Conservation (phyloP, 2,329 filamentous ascomycete species). For the Arthrinium phaeospermum region DNA sequence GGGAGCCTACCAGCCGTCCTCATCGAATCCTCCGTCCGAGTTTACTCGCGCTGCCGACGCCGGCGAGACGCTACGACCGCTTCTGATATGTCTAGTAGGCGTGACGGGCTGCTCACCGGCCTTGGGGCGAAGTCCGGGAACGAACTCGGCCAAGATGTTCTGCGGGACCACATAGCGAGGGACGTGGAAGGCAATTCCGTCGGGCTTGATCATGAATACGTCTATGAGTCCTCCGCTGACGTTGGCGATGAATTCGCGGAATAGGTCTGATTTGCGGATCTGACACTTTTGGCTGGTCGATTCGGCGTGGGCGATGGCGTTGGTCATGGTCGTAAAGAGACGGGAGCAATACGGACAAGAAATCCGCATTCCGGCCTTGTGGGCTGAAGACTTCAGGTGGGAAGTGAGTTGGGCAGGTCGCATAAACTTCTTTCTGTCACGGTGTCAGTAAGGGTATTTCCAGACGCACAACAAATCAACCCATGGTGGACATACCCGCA, state of each 20-base stretch:
- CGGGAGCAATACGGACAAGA: slow-evolving; percentile 53
- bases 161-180: background rate
- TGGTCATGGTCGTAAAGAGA: slow-evolving; percentile 47
- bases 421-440: slow-evolving; percentile 48
- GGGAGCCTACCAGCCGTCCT: background rate
- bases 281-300: slow-evolving; percentile 47
- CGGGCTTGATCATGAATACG: slow-evolving; percentile 25
- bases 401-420: slow-evolving; percentile 37
- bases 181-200: background rate
- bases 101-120: background rate
- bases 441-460: slow-evolving; percentile 25
- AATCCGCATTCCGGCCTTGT: slow-evolving; percentile 41
- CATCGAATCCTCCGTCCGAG: background rate
- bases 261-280: slow-evolving; percentile 49
- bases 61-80: background rate
- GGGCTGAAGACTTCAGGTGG: slow-evolving; percentile 53
- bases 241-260: slow-evolving; percentile 43
- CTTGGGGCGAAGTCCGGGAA: background rate
- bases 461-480: background rate
- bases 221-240: slow-evolving; percentile 47
- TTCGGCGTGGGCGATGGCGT: slow-evolving; percentile 57
- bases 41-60: background rate
- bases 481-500: slow-evolving; percentile 52
- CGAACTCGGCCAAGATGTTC: slow-evolving; percentile 5
- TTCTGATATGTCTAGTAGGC: background rate